Evolutionary conservation across 2,329 filamentous ascomycete species (phyloP).

Genomic region (Fusarium sp.): DNA sequence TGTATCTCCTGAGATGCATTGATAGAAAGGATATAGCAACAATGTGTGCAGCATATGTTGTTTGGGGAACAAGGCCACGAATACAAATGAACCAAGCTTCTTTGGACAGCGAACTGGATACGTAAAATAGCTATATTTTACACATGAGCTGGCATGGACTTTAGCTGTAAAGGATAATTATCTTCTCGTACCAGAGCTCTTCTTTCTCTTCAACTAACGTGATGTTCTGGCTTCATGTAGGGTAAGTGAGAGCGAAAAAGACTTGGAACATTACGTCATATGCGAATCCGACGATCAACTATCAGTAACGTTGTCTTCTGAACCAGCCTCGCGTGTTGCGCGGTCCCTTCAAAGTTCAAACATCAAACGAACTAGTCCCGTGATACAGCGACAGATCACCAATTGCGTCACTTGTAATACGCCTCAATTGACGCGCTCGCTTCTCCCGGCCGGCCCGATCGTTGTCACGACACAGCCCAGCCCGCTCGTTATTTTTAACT

Average conservation of each 20-base stretch:
- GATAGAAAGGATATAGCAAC: too few species aligned
- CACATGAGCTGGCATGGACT: too few species aligned
- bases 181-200: not conserved
- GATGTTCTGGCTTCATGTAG: not conserved
- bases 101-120: too few species aligned
- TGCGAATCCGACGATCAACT: not conserved
- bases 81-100: too few species aligned
- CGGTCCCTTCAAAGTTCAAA: not conserved
- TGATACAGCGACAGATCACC: not conserved
- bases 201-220: not conserved
- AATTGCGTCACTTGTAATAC: not conserved
- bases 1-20: too few species aligned
- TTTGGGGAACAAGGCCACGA: too few species aligned
- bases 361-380: not conserved
- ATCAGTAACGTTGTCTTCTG: not conserved
- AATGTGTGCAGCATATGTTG: too few species aligned
- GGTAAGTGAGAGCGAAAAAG: not conserved
- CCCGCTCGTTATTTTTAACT: constrained; percentile 20
- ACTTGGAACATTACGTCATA: not conserved
- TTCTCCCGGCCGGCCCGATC: not conserved
- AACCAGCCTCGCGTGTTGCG: not conserved
- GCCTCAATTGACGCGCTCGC: not conserved
- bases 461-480: not conserved
- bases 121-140: too few species aligned
- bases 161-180: too few species aligned